Conservation (phyloP, 129 eudicot genomes). For the Scalesia atractyloides region DNA sequence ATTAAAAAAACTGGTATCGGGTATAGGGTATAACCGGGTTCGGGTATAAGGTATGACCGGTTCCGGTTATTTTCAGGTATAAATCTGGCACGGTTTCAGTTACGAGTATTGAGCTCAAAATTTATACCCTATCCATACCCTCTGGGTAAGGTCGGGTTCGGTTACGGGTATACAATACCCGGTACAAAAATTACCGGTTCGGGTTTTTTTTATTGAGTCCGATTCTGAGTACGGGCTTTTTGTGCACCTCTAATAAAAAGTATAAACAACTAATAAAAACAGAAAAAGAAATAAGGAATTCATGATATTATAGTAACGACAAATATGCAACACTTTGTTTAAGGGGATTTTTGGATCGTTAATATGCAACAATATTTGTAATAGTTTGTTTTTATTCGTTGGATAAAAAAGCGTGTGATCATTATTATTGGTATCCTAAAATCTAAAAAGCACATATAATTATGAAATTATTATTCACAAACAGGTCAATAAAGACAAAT, state of each 20-base stretch:
- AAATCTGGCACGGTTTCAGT: too few species aligned
- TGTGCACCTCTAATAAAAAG: neutral
- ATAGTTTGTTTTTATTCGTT: neutral
- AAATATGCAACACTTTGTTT: neutral
- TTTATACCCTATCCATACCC: too few species aligned
- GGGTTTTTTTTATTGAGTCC: too few species aligned
- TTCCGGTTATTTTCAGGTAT: too few species aligned
- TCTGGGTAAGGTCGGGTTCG: too few species aligned
- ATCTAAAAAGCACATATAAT: slow-evolving; percentile 21
- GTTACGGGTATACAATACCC: too few species aligned
- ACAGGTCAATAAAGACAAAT: slow-evolving; percentile 33
- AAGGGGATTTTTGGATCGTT: neutral
- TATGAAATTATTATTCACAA: slow-evolving; percentile 34
- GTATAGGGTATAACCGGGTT: too few species aligned
- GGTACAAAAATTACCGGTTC: too few species aligned
- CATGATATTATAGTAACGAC: neutral
- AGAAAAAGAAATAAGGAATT: neutral
- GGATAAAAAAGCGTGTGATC: neutral
- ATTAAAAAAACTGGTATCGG: too few species aligned
- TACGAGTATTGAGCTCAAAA: too few species aligned
- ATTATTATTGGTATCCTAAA: neutral
- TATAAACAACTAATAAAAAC: neutral
- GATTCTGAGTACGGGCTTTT: too few species aligned
- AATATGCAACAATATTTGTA: neutral
- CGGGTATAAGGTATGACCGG: too few species aligned